phyloP scores from a whole-genome alignment of 73 alveolate genomes.

The Tetrahymena malaccensis region DNA sequence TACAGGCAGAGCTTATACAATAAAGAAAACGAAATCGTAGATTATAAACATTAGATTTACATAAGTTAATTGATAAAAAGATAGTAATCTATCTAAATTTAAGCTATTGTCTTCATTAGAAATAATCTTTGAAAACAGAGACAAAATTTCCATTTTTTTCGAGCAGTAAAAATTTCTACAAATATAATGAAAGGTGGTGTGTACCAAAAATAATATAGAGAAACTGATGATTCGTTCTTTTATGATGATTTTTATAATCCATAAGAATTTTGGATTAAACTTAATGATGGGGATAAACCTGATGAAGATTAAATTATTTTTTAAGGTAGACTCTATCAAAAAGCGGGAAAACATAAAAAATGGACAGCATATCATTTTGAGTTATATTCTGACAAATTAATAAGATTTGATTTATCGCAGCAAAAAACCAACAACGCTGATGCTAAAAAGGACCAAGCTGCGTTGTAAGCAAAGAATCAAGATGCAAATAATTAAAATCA shows the following conservation, averaged over 20 bases:
- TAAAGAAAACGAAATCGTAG: too few relatives aligned
- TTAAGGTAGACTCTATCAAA: neutral
- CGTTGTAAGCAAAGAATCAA: neutral
- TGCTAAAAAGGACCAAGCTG: neutral
- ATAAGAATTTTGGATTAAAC: neutral
- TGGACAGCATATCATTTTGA: conserved; percentile 33
- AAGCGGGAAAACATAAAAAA: conserved; percentile 4
- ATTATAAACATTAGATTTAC: too few relatives aligned
- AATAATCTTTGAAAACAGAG: neutral
- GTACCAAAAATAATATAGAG: neutral
- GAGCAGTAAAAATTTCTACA: neutral
- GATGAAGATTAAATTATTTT: neutral
- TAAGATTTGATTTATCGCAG: neutral
- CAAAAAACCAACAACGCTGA: neutral
- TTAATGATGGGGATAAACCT: neutral
- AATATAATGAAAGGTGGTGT: neutral
- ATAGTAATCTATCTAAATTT: neutral
- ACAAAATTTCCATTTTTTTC: too few relatives aligned
- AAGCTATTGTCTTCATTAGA: neutral
- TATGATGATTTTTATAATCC: neutral
- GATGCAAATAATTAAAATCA: neutral
- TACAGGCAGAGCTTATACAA: neutral
- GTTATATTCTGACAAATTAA: conserved; percentile 24
- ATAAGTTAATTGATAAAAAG: neutral
- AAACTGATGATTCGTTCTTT: neutral